These are phyloP conservation scores for Pholiota molesta DNA, from an alignment of 768 basidiomycete genomes.

Conservation along the genomic window DNA sequence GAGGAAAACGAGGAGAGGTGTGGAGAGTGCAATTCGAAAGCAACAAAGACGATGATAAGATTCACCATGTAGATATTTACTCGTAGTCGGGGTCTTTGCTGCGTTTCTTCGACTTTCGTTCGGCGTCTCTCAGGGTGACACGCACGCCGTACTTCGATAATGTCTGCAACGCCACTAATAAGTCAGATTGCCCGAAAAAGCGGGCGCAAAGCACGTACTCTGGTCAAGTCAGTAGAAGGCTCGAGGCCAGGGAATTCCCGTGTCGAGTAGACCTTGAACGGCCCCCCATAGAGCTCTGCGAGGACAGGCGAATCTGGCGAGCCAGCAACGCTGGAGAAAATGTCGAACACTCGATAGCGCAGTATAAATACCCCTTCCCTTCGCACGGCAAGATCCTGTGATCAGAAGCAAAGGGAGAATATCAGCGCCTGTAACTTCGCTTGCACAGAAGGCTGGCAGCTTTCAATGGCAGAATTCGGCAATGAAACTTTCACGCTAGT, in stretches of 20 bases:
- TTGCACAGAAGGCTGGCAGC: background rate
- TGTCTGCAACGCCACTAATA: constrained; percentile 23
- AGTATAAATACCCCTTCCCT: constrained; percentile 68
- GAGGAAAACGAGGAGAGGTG: background rate
- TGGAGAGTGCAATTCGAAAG: constrained; percentile 3
- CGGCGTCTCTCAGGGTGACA: constrained; percentile 42
- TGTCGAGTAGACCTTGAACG: constrained; percentile 72
- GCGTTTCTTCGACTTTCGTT: constrained; percentile 42
- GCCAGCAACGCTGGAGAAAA: constrained; percentile 43
- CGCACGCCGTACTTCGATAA: constrained; percentile 43
- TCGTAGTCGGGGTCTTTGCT: constrained; percentile 15
- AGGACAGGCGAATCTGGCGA: constrained; percentile 42
- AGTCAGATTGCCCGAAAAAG: background rate
- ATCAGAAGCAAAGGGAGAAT: constrained; percentile 10
- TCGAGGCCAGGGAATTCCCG: constrained; percentile 74
- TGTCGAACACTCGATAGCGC: constrained; percentile 73
- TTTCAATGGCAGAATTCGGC: background rate
- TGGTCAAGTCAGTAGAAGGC: constrained; percentile 71
- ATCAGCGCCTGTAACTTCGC: constrained; percentile 2
- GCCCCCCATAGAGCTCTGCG: constrained; percentile 67
- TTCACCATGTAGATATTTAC: background rate
- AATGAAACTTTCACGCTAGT: background rate
- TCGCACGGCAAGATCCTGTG: constrained; percentile 70
- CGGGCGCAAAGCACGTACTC: constrained; percentile 39
- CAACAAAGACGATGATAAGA: background rate